Base-by-base conservation (phyloP, 345 rosid species). In the Camelina hispida region DNA sequence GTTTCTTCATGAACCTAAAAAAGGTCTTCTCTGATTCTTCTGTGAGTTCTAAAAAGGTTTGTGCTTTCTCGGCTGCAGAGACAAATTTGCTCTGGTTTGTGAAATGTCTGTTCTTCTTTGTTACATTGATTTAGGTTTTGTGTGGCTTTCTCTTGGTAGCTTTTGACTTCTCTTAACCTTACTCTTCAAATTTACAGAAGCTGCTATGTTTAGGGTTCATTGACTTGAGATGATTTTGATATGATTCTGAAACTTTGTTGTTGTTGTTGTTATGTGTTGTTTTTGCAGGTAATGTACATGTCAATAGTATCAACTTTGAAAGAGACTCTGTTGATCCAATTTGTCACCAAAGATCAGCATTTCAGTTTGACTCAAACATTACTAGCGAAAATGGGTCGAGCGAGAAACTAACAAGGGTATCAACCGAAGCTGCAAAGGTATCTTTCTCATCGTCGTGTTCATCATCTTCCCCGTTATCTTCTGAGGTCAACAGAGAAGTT, bases 381-480 rank as follows among this genome's bases (percentile, higher is more conserved):
- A 83, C 58, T 64, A 80, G 30, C 69, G 81, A 60, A 32, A 44
- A 37, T 66, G 78, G 8, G 40, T 14, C 67, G 62, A 84, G 58
- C 28, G 95, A 91, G 82, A 89, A 85, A 72, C 88, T 87, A 47
- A 84, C 72, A 51, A 74, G 86, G 81, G 47, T 76, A 57, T 88
- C 96, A 25, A 85, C 87, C 1, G 97, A 94, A 81, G 84, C 90
- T 44, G 87, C 91, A 15, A 84, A 90, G 80, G 85, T 86, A 58
- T 94, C 98, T 54, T 85, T 88, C 80, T 88, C 98, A 7, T 91
- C 98, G 0, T 84, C 97, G 7, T 91, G 96, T 76, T 88, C 98
- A 61, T 90, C 98, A 63, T 89, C 96, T 69, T 87, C 98, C 40
- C 66, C 82, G 11, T 88, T 93, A 43, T 94, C 95, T 30, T 37